phyloP scores from a whole-genome alignment of 2,329 filamentous ascomycete species.

The Conoideocrella luteorostrata region DNA sequence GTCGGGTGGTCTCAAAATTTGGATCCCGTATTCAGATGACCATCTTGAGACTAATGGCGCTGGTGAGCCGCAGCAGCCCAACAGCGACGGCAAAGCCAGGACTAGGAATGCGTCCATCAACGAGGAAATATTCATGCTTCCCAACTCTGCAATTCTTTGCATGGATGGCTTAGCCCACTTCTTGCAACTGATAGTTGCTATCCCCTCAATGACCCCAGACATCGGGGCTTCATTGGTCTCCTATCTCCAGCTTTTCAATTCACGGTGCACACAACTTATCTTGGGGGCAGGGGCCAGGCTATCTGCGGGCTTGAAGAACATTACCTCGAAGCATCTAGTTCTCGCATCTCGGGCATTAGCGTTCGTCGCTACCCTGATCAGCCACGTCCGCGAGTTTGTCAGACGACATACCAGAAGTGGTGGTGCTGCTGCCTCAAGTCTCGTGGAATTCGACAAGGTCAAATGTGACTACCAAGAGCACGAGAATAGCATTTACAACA shows the following conservation, averaged over 20 bases:
- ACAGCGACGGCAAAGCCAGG: conserved; percentile 58
- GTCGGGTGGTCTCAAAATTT: conserved; percentile 54
- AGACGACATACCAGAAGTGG: conserved; percentile 64
- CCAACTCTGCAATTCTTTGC: conserved; percentile 74
- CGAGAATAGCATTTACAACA: conserved; percentile 84
- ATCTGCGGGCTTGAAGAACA: conserved; percentile 87
- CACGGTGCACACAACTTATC: conserved; percentile 90
- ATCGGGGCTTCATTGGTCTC: conserved; percentile 73
- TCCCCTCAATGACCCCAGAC: conserved; percentile 83
- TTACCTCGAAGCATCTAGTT: conserved; percentile 90
- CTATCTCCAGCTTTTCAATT: conserved; percentile 91
- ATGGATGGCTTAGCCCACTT: conserved; percentile 77
- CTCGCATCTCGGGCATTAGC: conserved; percentile 83
- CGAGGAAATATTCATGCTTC: conserved; percentile 77
- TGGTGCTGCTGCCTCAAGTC: conserved; percentile 44
- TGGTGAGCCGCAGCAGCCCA: too few species aligned
- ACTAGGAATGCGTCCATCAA: conserved; percentile 71
- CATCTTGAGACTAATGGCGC: conserved; percentile 39
- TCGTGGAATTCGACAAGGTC: conserved; percentile 88
- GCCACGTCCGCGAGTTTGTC: conserved; percentile 86
- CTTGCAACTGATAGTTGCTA: conserved; percentile 72
- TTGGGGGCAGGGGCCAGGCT: conserved; percentile 87
- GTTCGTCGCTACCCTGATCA: conserved; percentile 80
- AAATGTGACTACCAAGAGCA: conserved; percentile 81
- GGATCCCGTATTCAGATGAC: conserved; percentile 43